phyloP scores from a whole-genome alignment of 73 alveolate species.

The Paraurostyla sp. region DNA sequence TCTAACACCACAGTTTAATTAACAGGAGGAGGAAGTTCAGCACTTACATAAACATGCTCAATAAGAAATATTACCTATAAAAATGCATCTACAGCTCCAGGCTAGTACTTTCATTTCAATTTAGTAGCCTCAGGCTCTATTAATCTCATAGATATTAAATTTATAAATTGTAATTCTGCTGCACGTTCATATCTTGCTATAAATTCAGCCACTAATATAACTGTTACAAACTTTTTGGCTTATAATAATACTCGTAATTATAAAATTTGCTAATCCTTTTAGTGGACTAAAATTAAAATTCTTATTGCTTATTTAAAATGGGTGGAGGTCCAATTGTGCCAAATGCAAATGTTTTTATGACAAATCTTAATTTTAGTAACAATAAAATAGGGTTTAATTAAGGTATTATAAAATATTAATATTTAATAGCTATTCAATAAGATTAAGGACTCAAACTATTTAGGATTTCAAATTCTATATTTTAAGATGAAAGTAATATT shows the following conservation, averaged over 20 bases:
- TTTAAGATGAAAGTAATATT: neutral
- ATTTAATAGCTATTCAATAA: neutral
- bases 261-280: too few relatives aligned
- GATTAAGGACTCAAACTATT: neutral
- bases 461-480: neutral
- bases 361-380: neutral
- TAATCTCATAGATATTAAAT: neutral
- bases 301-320: too few relatives aligned
- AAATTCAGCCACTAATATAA: neutral
- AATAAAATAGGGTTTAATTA: neutral
- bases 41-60: neutral
- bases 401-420: neutral
- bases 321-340: too few relatives aligned
- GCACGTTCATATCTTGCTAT: neutral
- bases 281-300: too few relatives aligned
- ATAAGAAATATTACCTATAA: neutral
- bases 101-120: neutral
- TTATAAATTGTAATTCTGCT: neutral
- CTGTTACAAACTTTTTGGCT: neutral
- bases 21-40: neutral
- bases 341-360: too few relatives aligned
- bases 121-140: neutral
- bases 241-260: too few relatives aligned
- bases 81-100: neutral
- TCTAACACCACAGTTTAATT: neutral